Base-by-base conservation (phyloP, 1,284 basidiomycete species). In the Sphaerobolus stellatus region DNA sequence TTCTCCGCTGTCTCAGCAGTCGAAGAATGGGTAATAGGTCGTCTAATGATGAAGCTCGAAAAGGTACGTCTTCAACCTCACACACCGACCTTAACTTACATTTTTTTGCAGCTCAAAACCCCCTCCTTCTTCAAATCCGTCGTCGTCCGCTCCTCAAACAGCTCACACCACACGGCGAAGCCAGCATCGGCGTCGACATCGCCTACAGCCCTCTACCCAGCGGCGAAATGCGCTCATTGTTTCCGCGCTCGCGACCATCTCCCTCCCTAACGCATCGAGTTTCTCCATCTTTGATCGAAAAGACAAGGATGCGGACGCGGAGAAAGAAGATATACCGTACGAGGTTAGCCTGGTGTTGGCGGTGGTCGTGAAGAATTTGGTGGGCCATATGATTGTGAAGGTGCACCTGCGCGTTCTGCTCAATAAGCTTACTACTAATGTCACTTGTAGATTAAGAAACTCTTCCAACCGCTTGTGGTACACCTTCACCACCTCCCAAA, bases 381-480 rank as follows among this genome's bases (percentile, higher is more conserved):
- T 96, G 62, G 96, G 96, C 16, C 96, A 97, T 66, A 68, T 98
- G 45, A 75, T 95, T 20, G 74, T 98, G 62, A 91, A 90, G 66
- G 84, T 54, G 16, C 13, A 27, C n/a, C n/a, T n/a, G n/a, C 4
- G 11, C 14, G 13, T 43, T 43, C 7, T 18, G 18, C 9, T 28
- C 7, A 48, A 14, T 8, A 27, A 34, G 6, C 9, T 27, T 43
- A 53, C 27, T 43, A 24, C 11, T 18, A 22, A 45, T 16, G 18
- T 30, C n/a, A n/a, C n/a, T 38, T 16, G n/a, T 29, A 52, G 50
- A 52, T 98, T 62, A 99, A 98, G 69, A 83, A 87, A n/a, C 94
- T 96, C 97, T 1, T 93, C 89, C 66, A 96, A 91, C 67, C 88
- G 96, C 30, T 81, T 99, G 54, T 99, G 96, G 97, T 99, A 95